Evolutionary conservation across 1,284 basidiomycete species (phyloP).

Genomic region (Sanguinoderma infundibulare): DNA sequence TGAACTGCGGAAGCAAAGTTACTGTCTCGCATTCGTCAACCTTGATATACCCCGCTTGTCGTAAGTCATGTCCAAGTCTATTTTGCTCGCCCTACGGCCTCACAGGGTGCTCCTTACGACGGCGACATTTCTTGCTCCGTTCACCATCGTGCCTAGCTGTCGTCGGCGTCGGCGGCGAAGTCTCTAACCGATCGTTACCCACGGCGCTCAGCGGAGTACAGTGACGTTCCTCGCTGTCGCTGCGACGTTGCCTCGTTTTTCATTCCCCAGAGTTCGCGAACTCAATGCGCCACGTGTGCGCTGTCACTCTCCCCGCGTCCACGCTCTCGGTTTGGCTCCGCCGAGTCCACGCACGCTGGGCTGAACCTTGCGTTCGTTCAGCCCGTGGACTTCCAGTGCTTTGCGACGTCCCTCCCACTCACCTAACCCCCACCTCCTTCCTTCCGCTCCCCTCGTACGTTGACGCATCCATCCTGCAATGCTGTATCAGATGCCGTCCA

Average conservation of each 20-base stretch:
- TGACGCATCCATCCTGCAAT: neutral
- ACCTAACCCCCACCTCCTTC: neutral
- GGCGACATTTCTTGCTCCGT: neutral
- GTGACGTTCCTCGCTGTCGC: constrained; percentile 9
- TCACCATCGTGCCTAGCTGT: too few species aligned
- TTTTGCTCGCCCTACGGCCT: neutral
- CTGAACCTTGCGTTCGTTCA: neutral
- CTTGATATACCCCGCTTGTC: neutral
- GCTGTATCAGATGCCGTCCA: neutral
- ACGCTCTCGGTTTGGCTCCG: neutral
- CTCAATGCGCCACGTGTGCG: neutral
- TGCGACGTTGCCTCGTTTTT: constrained; percentile 18
- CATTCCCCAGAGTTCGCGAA: constrained; percentile 16
- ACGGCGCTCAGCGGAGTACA: neutral
- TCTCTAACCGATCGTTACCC: neutral
- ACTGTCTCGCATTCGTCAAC: constrained; percentile 1
- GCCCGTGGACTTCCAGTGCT: neutral
- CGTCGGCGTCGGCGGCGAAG: neutral
- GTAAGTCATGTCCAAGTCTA: neutral
- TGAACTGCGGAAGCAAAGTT: constrained; percentile 11
- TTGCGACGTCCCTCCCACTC: neutral
- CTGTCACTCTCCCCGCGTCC: neutral
- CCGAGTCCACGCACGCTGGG: neutral
- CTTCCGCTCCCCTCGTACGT: neutral
- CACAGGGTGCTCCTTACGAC: neutral